Evolutionary conservation across 805 yeast genomes (phyloP), one percentile per base, ranked within the genome.

Genomic region (Cyberlindnera mississippiensis): DNA sequence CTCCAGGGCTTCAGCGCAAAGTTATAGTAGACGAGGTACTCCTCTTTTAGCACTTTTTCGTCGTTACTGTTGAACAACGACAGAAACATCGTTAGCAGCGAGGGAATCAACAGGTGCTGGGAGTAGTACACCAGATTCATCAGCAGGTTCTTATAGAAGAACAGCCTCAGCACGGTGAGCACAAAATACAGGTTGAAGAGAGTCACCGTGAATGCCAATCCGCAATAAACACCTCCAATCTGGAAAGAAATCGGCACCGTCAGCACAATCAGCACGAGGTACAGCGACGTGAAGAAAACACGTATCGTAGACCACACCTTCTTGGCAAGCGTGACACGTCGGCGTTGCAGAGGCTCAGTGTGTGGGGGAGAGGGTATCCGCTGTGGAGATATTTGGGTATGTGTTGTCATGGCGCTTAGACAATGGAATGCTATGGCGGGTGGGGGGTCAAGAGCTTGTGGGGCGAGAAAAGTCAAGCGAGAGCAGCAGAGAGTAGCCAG

Each of bases 191-290:
- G 63, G 33, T 76, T 67, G 41, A 86, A 76, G 36, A 91, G 71
- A 6, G 96, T 81, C 26, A 80, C 73, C 0, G 91, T 80, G 61
- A 80, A 93, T 15, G 95, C 79, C 45, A 93, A 67, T 1, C 99
- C 99, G 63, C 98, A 91, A 42, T 78, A 73, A 15, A 82, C 73
- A 2, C 98, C 97, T 9, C 98, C 98, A 29, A 88, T 83, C 57
- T 91, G 96, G 63, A 93, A 93, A 18, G 97, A 85, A 47, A 93
- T 73, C 4, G 98, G 98, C 6, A 93, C 84, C 3, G 96, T 84
- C 24, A 90, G 69, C 22, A 89, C 74, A 11, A 87, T 79, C 38
- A 86, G 74, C 6, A 75, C 60, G 40, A 88, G 67, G 56, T 89
- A 88, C 24, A 84, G 62, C 1, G 77, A 63, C 0, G 85, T 77